Percentiles rank a stretch among this genome's conserved stretches.
These are phyloP conservation scores for Quercus wislizeni DNA, from an alignment of 306 rosid genomes.

Conservation along the genomic window DNA sequence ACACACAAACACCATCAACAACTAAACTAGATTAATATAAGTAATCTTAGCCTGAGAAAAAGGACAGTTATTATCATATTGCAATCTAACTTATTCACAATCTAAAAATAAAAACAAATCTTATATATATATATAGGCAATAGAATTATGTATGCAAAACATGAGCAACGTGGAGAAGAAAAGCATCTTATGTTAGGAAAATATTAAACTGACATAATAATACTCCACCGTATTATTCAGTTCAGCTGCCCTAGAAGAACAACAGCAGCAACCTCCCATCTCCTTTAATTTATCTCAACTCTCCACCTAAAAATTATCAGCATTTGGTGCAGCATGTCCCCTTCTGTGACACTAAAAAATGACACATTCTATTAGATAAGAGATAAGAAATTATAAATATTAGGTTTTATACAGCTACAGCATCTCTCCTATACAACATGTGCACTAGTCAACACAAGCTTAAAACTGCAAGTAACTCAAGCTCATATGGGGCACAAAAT, in stretches of 20 bases:
- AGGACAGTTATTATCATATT: background rate
- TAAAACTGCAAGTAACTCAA: background rate
- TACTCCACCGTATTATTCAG: conserved; percentile 47
- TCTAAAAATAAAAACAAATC: too few species aligned
- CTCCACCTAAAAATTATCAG: conserved; percentile 24
- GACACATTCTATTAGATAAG: conserved; percentile 16
- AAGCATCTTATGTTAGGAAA: conserved; percentile 4
- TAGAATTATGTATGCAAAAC: background rate
- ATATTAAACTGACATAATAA: conserved; percentile 53
- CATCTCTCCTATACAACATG: background rate
- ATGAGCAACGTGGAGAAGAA: too few species aligned
- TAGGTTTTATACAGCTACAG: background rate
- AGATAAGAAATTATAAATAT: background rate
- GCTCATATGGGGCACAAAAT: background rate
- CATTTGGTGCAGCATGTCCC: conserved; percentile 40
- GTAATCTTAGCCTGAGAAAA: background rate
- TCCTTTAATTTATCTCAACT: conserved; percentile 36
- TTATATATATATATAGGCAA: background rate
- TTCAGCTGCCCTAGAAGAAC: conserved; percentile 57
- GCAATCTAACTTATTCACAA: too few species aligned
- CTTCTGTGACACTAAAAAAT: conserved; percentile 29
- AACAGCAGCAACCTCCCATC: conserved; percentile 96
- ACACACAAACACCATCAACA: background rate
- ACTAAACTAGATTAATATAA: background rate
- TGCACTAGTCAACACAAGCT: background rate